A percentile compares a stretch with the other conserved stretches of the same genome.
Evolutionary conservation across 495 filamentous ascomycete species (phyloP).

Genomic region (Hypoxylon trugodes): DNA sequence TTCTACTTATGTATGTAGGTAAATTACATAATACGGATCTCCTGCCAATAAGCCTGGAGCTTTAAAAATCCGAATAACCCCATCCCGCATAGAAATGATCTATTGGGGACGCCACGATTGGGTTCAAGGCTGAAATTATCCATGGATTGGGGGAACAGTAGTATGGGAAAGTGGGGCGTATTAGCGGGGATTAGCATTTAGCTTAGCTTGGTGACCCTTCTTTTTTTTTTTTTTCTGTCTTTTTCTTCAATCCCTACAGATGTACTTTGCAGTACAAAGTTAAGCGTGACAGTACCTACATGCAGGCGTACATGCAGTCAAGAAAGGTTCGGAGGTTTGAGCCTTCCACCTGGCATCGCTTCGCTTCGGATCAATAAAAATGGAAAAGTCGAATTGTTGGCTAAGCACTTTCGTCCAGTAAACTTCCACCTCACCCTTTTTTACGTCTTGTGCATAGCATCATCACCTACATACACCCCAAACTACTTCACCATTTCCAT

Average conservation of each 20-base stretch:
- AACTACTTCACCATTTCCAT: too few relatives aligned
- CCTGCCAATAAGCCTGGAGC: too few relatives aligned
- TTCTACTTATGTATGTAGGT: too few relatives aligned
- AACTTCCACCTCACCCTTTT: conserved; percentile 41
- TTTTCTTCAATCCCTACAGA: not conserved
- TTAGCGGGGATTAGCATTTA: too few relatives aligned
- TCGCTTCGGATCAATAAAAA: conserved; percentile 37
- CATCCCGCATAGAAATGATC: too few relatives aligned
- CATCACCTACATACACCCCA: conserved; percentile 12
- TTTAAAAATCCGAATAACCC: too few relatives aligned
- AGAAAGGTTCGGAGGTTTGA: conserved; percentile 7
- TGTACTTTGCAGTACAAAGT: conserved; percentile 16
- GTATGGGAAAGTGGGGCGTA: too few relatives aligned
- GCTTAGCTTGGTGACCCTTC: too few relatives aligned
- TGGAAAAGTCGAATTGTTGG: conserved; percentile 36
- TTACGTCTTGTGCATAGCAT: conserved; percentile 22
- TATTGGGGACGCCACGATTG: too few relatives aligned
- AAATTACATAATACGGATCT: too few relatives aligned
- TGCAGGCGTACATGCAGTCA: conserved; percentile 1
- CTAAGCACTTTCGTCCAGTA: conserved; percentile 21
- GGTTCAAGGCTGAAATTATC: too few relatives aligned
- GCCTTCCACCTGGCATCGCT: conserved; percentile 19
- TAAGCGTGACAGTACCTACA: conserved; percentile 15
- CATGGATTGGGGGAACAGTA: too few relatives aligned
- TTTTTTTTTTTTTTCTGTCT: not conserved